Percentiles rank a stretch among this genome's conserved stretches.
Conservation (phyloP, 31 red algal species). For the Odonthalia washingtoniensis region DNA sequence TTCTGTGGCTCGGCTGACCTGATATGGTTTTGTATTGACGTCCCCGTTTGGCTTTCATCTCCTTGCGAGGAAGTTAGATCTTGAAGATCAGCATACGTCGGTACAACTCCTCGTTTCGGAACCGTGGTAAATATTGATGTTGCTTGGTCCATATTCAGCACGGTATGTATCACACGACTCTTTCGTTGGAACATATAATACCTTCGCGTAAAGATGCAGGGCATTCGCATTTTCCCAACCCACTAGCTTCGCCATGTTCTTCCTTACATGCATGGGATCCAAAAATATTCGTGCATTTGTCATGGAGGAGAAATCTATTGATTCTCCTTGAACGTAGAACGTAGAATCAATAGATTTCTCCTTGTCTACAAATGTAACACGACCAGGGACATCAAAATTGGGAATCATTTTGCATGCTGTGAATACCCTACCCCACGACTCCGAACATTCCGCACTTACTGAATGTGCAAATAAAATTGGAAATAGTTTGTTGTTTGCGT, state of each 20-base stretch:
- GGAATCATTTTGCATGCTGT: not conserved
- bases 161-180: not conserved
- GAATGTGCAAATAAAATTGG: conserved; percentile 39
- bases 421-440: conserved; percentile 14
- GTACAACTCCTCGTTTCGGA: conserved; percentile 14
- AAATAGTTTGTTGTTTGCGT: conserved; percentile 33
- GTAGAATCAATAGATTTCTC: too few relatives aligned
- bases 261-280: too few relatives aligned
- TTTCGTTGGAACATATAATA: not conserved
- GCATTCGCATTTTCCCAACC: too few relatives aligned
- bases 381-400: too few relatives aligned
- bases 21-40: conserved; percentile 19
- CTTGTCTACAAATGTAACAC: too few relatives aligned
- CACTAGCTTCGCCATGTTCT: too few relatives aligned
- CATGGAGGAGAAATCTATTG: not conserved
- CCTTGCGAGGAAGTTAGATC: conserved; percentile 43
- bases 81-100: conserved; percentile 29
- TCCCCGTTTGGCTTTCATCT: conserved; percentile 42
- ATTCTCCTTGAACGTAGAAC: too few relatives aligned
- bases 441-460: conserved; percentile 29
- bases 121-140: not conserved
- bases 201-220: too few relatives aligned
- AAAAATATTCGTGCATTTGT: too few relatives aligned
- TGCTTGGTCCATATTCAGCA: not conserved
- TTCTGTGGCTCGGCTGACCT: conserved; percentile 32